Conservation (phyloP, 2,329 filamentous ascomycete genomes). For the Fusarium brachygibbosum region DNA sequence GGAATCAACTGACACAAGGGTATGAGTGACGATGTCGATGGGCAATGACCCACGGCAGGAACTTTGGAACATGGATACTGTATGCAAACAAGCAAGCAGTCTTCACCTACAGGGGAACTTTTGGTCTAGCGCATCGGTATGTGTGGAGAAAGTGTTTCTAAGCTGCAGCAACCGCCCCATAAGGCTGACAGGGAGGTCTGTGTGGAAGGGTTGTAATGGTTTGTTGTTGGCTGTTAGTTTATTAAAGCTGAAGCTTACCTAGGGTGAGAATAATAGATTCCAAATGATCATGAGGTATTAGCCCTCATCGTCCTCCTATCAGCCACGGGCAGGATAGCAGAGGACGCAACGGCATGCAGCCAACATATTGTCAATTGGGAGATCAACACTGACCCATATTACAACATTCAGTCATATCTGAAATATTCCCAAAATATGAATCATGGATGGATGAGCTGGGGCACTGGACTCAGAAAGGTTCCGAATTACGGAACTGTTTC, state of each 20-base stretch:
- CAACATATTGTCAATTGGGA: neutral
- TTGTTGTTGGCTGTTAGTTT: constrained; percentile 28
- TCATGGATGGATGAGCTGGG: neutral
- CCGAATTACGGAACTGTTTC: neutral
- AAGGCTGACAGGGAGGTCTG: constrained; percentile 49
- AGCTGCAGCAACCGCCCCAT: constrained; percentile 43
- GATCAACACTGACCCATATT: neutral
- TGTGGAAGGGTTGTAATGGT: constrained; percentile 16
- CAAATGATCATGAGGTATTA: constrained; percentile 11
- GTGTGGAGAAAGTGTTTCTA: constrained; percentile 40
- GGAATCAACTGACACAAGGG: constrained; percentile 20
- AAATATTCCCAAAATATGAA: neutral
- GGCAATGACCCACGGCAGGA: constrained; percentile 16
- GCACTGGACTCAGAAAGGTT: neutral
- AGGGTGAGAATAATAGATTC: constrained; percentile 13
- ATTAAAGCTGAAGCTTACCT: constrained; percentile 30
- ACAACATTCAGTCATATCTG: neutral
- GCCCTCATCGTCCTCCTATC: neutral
- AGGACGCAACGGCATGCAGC: constrained; percentile 3
- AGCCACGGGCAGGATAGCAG: neutral
- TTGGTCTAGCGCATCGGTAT: constrained; percentile 40
- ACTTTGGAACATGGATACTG: constrained; percentile 14
- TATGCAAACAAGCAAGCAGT: constrained; percentile 25
- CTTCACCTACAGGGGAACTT: constrained; percentile 34
- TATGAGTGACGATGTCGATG: constrained; percentile 10